Conservation (phyloP, 495 filamentous ascomycete species). For the Xylaria curta region DNA sequence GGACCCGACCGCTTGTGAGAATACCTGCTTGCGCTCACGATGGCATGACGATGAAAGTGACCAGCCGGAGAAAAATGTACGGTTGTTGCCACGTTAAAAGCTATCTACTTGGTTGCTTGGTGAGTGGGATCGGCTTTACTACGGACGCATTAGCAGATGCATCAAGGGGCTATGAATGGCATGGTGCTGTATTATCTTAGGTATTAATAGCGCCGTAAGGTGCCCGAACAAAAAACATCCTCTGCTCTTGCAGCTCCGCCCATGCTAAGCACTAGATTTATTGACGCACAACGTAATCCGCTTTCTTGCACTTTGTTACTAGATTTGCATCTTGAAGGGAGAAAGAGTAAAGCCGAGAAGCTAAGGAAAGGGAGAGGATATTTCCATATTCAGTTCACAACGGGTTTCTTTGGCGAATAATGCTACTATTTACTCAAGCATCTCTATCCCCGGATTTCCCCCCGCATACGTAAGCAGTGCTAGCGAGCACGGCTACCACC, state of each 20-base stretch:
- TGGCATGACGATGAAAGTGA: constrained; percentile 6
- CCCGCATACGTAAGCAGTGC: constrained; percentile 6
- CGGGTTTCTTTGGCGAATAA: not conserved
- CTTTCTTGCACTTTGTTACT: not conserved
- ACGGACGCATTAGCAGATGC: not conserved
- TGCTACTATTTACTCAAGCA: not conserved
- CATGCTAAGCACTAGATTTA: not conserved
- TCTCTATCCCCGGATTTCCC: constrained; percentile 16
- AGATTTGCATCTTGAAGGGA: not conserved
- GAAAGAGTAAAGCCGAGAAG: not conserved
- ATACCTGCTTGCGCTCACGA: not conserved
- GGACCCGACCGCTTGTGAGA: not conserved
- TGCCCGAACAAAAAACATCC: constrained; percentile 3
- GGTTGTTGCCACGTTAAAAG: not conserved
- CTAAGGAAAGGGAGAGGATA: not conserved
- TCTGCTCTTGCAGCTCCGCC: constrained; percentile 12
- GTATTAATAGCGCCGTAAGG: constrained; percentile 13
- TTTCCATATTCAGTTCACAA: not conserved
- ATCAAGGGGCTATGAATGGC: not conserved
- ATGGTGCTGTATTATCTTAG: constrained; percentile 19
- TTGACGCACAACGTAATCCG: not conserved
- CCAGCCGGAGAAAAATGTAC: not conserved
- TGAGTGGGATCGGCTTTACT: constrained; percentile 7
- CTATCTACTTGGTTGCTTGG: not conserved
- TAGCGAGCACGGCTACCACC: constrained; percentile 2